Evolutionary conservation across 148 eudicot genomes (phyloP).

Genomic region (Rheum nobile): DNA sequence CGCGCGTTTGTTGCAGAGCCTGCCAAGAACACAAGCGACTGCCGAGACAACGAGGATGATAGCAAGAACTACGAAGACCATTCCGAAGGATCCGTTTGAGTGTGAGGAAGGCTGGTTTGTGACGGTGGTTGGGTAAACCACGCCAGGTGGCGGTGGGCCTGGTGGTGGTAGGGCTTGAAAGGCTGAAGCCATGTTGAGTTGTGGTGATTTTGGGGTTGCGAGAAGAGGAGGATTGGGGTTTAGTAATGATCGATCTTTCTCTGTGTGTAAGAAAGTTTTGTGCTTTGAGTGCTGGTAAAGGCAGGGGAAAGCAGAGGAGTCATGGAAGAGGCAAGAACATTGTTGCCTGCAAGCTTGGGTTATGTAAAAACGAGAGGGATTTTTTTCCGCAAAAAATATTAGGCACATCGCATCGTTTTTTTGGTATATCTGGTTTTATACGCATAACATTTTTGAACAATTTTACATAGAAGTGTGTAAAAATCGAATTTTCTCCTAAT

Average conservation of each 20-base stretch:
- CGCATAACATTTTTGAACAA: no score
- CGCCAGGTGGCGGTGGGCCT: neutral
- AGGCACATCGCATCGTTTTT: no score
- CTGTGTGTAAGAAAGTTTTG: neutral
- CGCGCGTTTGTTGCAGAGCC: neutral
- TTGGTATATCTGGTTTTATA: no score
- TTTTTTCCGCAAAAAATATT: no score
- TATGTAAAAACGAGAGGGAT: neutral
- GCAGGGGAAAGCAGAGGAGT: neutral
- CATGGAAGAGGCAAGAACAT: neutral
- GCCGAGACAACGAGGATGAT: neutral
- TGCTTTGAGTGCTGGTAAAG: neutral
- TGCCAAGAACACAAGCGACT: neutral
- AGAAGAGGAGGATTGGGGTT: neutral
- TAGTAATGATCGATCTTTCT: neutral
- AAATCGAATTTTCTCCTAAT: no score
- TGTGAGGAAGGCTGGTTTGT: constrained; percentile 7
- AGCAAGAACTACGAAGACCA: constrained; percentile 11
- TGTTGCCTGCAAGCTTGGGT: constrained; percentile 10
- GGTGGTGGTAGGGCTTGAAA: constrained; percentile 4
- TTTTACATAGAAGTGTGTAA: no score
- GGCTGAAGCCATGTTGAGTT: constrained; percentile 2
- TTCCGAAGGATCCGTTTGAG: constrained; percentile 11
- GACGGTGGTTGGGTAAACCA: constrained; percentile 3
- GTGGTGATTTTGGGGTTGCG: neutral